A percentile compares a stretch with the other conserved stretches of the same genome.
phyloP scores from a whole-genome alignment of 331 rosid species.

The Arachis monticola region DNA sequence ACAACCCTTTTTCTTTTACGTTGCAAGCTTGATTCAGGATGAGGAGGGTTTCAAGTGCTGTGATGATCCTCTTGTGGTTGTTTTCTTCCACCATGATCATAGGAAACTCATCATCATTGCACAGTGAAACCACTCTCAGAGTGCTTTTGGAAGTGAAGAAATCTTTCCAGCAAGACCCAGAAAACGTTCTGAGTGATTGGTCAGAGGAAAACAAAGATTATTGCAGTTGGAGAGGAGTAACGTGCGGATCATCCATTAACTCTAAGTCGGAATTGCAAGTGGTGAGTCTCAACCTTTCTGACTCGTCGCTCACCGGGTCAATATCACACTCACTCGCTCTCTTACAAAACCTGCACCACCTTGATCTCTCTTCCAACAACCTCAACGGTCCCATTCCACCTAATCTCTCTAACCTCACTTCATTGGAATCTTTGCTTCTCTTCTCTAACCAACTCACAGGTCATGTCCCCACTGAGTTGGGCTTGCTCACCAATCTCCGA shows the following conservation, averaged over 20 bases:
- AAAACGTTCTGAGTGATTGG: conserved; percentile 72
- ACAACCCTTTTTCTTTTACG: too few relatives aligned
- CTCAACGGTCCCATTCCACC: conserved; percentile 81
- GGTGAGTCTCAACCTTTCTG: conserved; percentile 77
- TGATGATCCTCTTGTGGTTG: conserved; percentile 38
- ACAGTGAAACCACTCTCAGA: conserved; percentile 48
- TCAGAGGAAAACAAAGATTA: conserved; percentile 55
- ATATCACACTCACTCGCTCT: conserved; percentile 64
- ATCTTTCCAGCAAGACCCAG: conserved; percentile 66
- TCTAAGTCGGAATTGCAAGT: conserved; percentile 44
- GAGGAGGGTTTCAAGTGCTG: conserved; percentile 12
- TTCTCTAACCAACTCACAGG: conserved; percentile 78
- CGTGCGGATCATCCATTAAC: conserved; percentile 54
- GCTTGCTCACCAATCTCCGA: conserved; percentile 64
- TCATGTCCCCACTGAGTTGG: conserved; percentile 61
- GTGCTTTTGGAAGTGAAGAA: conserved; percentile 76
- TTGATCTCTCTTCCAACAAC: conserved; percentile 76
- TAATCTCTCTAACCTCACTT: conserved; percentile 62
- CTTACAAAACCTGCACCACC: conserved; percentile 65
- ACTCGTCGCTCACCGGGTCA: conserved; percentile 74
- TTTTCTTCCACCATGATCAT: conserved; percentile 9
- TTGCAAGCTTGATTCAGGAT: too few relatives aligned
- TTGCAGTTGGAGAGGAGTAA: conserved; percentile 79
- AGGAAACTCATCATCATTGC: conserved; percentile 29
- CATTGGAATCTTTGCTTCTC: conserved; percentile 70